These are phyloP conservation scores for Solanum bulbocastanum DNA, from an alignment of 257 asterid genomes.

Conservation along the genomic window DNA sequence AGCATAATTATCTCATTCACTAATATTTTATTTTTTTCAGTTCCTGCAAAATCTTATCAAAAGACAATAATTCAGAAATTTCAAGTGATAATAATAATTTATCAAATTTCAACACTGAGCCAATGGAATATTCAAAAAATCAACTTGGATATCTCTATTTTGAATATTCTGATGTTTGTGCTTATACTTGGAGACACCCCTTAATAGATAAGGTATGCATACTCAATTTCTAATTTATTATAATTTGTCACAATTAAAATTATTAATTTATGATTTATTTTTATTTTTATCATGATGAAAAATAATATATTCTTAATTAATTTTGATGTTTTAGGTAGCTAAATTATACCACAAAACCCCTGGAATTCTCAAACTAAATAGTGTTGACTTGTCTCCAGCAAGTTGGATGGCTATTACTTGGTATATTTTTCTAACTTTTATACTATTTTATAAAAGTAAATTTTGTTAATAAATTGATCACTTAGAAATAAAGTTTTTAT, in stretches of 20 bases:
- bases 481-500: background rate
- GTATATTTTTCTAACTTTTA: background rate
- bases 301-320: background rate
- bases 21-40: background rate
- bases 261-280: background rate
- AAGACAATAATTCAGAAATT: background rate
- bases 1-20: background rate
- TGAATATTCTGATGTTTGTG: background rate
- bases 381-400: background rate
- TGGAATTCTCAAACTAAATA: background rate
- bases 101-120: background rate
- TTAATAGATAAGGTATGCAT: background rate
- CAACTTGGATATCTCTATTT: background rate
- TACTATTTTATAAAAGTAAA: background rate
- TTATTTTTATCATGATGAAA: background rate
- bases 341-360: background rate
- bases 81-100: background rate
- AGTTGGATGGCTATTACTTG: background rate
- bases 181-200: background rate
- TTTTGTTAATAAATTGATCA: background rate
- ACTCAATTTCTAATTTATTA: background rate
- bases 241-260: background rate
- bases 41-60: background rate
- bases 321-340: background rate
- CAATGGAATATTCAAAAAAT: background rate